Conservation (phyloP, 2,329 filamentous ascomycete genomes). For the Alternaria sp. region DNA sequence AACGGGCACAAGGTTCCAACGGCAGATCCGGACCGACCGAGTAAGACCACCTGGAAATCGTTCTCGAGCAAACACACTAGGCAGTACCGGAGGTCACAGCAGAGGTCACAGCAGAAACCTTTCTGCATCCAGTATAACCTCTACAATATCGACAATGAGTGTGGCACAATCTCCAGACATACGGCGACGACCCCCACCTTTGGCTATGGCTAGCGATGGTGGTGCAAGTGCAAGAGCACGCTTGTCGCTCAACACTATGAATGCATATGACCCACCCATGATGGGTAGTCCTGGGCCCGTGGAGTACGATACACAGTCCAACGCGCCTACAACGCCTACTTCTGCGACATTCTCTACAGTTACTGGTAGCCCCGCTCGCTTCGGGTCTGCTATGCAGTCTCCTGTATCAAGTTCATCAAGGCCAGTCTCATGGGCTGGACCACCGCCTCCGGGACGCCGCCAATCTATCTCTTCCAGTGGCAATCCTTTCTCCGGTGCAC, state of each 20-base stretch:
- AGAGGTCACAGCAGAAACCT: conserved; percentile 85
- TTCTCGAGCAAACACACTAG: conserved; percentile 78
- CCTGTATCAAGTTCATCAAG: conserved; percentile 74
- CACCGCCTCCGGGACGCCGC: conserved; percentile 73
- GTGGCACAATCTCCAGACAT: conserved; percentile 56
- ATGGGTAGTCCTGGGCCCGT: conserved; percentile 68
- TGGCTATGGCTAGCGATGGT: conserved; percentile 81
- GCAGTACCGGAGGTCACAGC: conserved; percentile 73
- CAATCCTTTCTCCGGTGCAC: conserved; percentile 76
- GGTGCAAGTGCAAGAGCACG: conserved; percentile 65
- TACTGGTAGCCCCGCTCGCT: conserved; percentile 75
- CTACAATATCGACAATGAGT: conserved; percentile 73
- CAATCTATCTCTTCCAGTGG: conserved; percentile 81
- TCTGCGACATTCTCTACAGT: conserved; percentile 82
- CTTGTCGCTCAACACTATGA: conserved; percentile 64
- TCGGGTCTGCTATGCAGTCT: conserved; percentile 73
- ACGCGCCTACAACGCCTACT: conserved; percentile 81
- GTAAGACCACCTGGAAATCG: conserved; percentile 76
- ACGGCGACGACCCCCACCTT: conserved; percentile 77
- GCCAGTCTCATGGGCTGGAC: conserved; percentile 75
- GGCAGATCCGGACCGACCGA: conserved; percentile 88
- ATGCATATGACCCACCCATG: conserved; percentile 68
- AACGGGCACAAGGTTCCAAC: conserved; percentile 88
- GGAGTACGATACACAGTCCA: conserved; percentile 71
- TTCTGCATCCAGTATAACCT: conserved; percentile 86